Evolutionary conservation across 139 green algal genomes (phyloP).

Genomic region (Mesostigma viride): DNA sequence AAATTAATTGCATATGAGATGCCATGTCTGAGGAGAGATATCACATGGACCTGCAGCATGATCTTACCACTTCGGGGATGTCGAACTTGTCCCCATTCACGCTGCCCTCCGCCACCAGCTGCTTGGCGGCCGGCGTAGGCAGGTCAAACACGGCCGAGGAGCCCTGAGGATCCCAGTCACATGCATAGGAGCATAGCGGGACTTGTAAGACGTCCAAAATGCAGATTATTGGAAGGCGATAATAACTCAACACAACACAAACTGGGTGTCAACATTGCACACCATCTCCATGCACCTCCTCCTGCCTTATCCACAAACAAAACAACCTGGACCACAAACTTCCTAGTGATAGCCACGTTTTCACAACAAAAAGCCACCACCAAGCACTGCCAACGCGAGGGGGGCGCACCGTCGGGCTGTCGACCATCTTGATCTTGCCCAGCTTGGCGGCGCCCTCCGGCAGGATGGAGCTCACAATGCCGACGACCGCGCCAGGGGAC

Average conservation of each 20-base stretch:
- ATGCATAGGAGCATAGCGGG: constrained; percentile 45
- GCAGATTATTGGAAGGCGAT: too few species aligned
- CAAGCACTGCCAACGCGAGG: neutral
- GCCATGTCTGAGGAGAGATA: too few species aligned
- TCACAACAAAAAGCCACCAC: constrained; percentile 14
- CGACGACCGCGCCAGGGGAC: constrained; percentile 14
- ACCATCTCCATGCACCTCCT: too few species aligned
- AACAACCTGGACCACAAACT: constrained; percentile 7
- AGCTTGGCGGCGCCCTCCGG: constrained; percentile 17
- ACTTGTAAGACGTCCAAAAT: too few species aligned
- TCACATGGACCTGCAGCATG: too few species aligned
- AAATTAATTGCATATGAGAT: too few species aligned
- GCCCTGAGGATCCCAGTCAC: constrained; percentile 34
- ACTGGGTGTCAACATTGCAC: too few species aligned
- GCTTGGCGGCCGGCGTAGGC: constrained; percentile 36
- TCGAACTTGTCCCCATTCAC: constrained; percentile 23
- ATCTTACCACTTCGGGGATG: too few species aligned
- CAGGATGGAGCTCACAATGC: neutral
- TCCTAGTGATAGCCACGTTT: neutral
- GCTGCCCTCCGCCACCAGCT: constrained; percentile 31
- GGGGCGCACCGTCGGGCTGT: constrained; percentile 16
- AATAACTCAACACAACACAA: too few species aligned
- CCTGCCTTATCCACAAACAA: neutral
- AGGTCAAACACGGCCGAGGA: constrained; percentile 67
- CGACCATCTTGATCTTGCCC: constrained; percentile 27